These are phyloP conservation scores for Trichosporon faecale DNA, from an alignment of 1,284 basidiomycete species.

Conservation along the genomic window DNA sequence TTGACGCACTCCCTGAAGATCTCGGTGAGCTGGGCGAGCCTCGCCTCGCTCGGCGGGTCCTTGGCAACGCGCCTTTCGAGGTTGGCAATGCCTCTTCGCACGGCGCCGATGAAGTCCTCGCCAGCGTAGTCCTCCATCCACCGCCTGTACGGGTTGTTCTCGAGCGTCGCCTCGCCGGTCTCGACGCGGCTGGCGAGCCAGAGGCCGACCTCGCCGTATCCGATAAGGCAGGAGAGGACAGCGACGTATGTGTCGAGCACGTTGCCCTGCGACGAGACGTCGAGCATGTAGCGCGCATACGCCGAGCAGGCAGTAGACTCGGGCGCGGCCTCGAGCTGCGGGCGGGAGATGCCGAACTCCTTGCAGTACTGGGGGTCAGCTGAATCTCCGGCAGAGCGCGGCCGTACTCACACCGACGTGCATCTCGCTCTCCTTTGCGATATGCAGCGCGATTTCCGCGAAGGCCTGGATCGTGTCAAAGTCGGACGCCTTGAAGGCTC, in stretches of 20 bases:
- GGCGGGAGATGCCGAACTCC: constrained; percentile 63
- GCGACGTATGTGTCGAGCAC: constrained; percentile 71
- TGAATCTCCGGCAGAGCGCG: not conserved
- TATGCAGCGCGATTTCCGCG: constrained; percentile 63
- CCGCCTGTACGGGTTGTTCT: constrained; percentile 65
- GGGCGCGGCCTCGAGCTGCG: constrained; percentile 61
- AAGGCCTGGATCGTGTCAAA: constrained; percentile 66
- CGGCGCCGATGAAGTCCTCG: constrained; percentile 66
- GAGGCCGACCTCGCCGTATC: constrained; percentile 90
- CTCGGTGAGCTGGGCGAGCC: constrained; percentile 64
- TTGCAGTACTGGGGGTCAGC: constrained; percentile 59
- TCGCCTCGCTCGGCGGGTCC: constrained; percentile 64
- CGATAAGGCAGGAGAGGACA: constrained; percentile 78
- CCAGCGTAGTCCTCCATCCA: constrained; percentile 86
- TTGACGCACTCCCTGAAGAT: constrained; percentile 76
- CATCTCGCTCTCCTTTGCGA: constrained; percentile 68
- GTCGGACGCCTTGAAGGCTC: constrained; percentile 70
- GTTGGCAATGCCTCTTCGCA: constrained; percentile 64
- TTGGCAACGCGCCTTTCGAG: constrained; percentile 62
- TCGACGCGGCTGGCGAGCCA: constrained; percentile 65
- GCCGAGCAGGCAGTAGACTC: constrained; percentile 72
- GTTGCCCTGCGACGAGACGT: constrained; percentile 71
- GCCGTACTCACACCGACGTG: constrained; percentile 58
- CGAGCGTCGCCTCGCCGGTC: constrained; percentile 58
- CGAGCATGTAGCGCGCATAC: constrained; percentile 81